Base-by-base conservation (phyloP, 495 filamentous ascomycete genomes). In the Penicillium nucicola region DNA sequence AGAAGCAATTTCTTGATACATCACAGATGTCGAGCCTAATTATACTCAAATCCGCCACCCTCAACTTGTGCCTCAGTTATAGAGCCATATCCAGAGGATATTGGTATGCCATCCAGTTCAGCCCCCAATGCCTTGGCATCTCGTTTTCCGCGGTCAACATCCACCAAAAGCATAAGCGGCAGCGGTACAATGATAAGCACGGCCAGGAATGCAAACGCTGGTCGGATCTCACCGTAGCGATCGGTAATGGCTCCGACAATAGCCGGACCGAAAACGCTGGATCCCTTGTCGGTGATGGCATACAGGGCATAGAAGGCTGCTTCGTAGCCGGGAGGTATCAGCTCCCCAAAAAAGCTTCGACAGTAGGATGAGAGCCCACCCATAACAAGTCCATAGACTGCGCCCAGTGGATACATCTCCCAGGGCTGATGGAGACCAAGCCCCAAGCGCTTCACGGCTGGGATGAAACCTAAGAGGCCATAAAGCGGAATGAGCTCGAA, bases 281-380 rank as follows among this genome's bases (percentile, higher is more conserved):
- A 93, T 17, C 93, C 93, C 68, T 98, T 98, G 61, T 98, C 93
- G 12, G 93, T 98, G 52, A 98, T 96, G 5, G 93, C 92, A 58
- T 96, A 98, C 2, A 98, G 79, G 0, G 93, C 91, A 66, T 92
- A 98, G 64, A 98, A 98, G 1, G 93, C 90, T 2, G 93, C 90
- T 71, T 98, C 93, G 18, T 84, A 93, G 10, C 93, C 93, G 0
- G 91, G 90, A 18, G 93, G 93, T 56, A 98, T 86, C 30, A 98
- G 77, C 64, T 97, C 90, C 18, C 90, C 92, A 61, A 86, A 98
- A 34, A 98, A 77, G 60, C 88, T 92, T 12, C 93, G 87, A 59
- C 93, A 97, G 66, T 97, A 96, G 15, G 87, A 88, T 32, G 86
- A 90, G n/a, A 98, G 70, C 0, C 93, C 93, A 13, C 92, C 93